These are phyloP conservation scores for Pisolithus albus DNA, from an alignment of 768 basidiomycete species.

Conservation along the genomic window DNA sequence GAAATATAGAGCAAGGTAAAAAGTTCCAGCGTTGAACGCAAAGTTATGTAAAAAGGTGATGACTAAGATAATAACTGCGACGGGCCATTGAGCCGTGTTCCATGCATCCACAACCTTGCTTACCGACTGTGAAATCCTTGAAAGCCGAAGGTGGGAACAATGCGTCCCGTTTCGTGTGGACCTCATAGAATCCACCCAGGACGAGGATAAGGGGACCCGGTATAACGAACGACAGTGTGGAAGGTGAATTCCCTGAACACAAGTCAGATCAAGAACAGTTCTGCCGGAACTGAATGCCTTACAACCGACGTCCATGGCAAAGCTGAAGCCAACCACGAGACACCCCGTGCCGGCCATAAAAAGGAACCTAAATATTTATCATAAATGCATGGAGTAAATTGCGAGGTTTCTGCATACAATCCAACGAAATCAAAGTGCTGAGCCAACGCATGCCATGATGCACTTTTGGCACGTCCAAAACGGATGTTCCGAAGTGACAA, in stretches of 20 bases:
- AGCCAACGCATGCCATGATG: constrained; percentile 51
- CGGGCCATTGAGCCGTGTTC: constrained; percentile 8
- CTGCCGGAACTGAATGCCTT: constrained; percentile 23
- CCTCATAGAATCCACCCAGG: constrained; percentile 62
- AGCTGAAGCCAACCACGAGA: constrained; percentile 75
- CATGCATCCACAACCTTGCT: constrained; percentile 16
- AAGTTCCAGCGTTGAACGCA: constrained; percentile 78
- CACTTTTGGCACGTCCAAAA: constrained; percentile 37
- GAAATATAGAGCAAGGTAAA: constrained; percentile 77
- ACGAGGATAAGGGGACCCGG: constrained; percentile 49
- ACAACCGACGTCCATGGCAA: constrained; percentile 66
- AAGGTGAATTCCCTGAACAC: constrained; percentile 52
- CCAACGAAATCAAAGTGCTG: constrained; percentile 71
- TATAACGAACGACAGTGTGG: constrained; percentile 55
- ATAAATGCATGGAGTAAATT: constrained; percentile 12
- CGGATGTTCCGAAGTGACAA: constrained; percentile 55
- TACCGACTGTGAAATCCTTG: constrained; percentile 53
- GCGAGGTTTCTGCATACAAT: constrained; percentile 45
- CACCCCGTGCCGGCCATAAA: constrained; percentile 72
- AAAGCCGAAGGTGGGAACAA: constrained; percentile 65
- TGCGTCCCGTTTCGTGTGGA: constrained; percentile 56
- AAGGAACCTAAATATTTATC: constrained; percentile 41
- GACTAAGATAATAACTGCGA: constrained; percentile 54
- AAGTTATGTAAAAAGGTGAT: constrained; percentile 78
- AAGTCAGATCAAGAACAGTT: constrained; percentile 9